Conservation (phyloP, 495 filamentous ascomycete genomes). For the Penicillium desertorum region DNA sequence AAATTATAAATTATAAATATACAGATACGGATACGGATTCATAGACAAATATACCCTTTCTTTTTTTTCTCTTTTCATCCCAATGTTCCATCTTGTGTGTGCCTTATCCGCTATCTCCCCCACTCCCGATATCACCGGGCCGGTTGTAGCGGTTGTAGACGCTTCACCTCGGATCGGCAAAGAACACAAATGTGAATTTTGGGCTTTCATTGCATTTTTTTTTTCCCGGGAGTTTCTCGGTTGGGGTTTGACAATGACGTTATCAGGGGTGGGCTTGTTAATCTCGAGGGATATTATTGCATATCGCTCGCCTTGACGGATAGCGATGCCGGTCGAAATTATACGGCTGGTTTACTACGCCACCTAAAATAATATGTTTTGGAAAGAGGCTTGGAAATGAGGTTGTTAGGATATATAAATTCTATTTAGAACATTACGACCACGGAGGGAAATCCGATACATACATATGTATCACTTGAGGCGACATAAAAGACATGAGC, state of each 20-base stretch:
- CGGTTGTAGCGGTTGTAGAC: conserved; percentile 5
- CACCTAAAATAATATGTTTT: background rate
- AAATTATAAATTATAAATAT: conserved; percentile 4
- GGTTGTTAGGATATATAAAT: background rate
- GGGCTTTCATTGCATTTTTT: background rate
- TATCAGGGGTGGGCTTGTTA: background rate
- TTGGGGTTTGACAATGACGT: background rate
- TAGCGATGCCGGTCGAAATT: background rate
- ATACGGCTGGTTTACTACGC: background rate
- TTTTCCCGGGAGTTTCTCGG: background rate
- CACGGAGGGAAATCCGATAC: background rate
- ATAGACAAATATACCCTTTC: conserved; percentile 32
- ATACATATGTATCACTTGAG: background rate
- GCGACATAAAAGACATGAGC: background rate
- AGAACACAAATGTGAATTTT: background rate
- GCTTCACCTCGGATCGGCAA: background rate
- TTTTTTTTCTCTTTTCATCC: conserved; percentile 7
- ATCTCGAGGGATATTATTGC: background rate
- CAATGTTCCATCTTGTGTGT: conserved; percentile 18
- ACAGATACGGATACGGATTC: conserved; percentile 3
- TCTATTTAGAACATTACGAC: background rate
- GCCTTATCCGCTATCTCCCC: conserved; percentile 19
- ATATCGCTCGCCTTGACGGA: background rate
- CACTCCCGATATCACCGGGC: conserved; percentile 6
- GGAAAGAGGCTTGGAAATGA: background rate